Evolutionary conservation across 768 basidiomycete species (phyloP).

Genomic region (Termitomyces heimii): DNA sequence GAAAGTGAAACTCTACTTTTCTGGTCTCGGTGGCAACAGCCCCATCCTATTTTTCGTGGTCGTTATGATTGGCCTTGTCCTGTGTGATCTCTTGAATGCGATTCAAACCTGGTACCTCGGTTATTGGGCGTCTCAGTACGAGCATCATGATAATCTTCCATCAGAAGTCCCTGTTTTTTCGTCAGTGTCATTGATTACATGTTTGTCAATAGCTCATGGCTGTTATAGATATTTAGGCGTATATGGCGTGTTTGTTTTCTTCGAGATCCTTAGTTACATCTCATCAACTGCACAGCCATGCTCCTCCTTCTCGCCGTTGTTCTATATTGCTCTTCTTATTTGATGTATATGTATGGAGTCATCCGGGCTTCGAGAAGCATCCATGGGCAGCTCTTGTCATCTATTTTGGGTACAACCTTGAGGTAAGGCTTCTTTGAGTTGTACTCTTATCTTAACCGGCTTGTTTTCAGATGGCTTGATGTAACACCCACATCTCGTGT

Average conservation of each 20-base stretch:
- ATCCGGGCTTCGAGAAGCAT: slow-evolving; percentile 50
- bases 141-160: slow-evolving; percentile 24
- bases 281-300: slow-evolving; percentile 11
- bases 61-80: slow-evolving; percentile 18
- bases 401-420: slow-evolving; percentile 55
- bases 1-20: slow-evolving; percentile 31
- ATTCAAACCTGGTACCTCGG: slow-evolving; percentile 39
- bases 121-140: slow-evolving; percentile 41
- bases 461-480: slow-evolving; percentile 37
- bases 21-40: slow-evolving; percentile 29
- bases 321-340: slow-evolving; percentile 26
- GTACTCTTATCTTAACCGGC: neutral
- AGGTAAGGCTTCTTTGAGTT: slow-evolving; percentile 26
- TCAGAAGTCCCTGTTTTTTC: slow-evolving; percentile 25
- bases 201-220: neutral
- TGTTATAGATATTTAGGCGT: slow-evolving; percentile 40
- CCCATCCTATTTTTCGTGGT: slow-evolving; percentile 27
- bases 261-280: neutral
- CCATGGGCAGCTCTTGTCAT: slow-evolving; percentile 43
- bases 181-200: slow-evolving; percentile 22
- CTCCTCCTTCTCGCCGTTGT: slow-evolving; percentile 26
- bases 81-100: slow-evolving; percentile 18
- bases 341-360: slow-evolving; percentile 40
- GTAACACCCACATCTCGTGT: slow-evolving; percentile 46
- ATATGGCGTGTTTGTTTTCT: slow-evolving; percentile 22